These are phyloP conservation scores for Porodaedalea pini DNA, from an alignment of 1,284 basidiomycete species.

Conservation along the genomic window DNA sequence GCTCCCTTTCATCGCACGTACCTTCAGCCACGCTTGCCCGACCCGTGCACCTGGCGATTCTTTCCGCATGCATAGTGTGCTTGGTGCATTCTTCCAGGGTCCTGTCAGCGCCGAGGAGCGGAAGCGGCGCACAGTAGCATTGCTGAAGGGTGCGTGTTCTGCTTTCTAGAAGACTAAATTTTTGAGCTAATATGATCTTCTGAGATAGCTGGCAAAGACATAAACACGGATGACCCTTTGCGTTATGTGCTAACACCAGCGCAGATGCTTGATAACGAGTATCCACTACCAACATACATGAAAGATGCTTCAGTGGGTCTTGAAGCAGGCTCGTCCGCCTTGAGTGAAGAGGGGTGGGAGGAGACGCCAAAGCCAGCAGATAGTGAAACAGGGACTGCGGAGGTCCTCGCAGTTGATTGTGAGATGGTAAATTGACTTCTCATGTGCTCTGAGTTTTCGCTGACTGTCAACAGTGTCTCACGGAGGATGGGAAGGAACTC, in stretches of 20 bases:
- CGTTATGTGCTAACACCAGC: constrained; percentile 69
- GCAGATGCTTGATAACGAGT: constrained; percentile 90
- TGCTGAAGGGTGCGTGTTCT: constrained; percentile 43
- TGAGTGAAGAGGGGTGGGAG: constrained; percentile 45
- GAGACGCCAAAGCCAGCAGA: constrained; percentile 61
- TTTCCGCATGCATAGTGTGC: constrained; percentile 79
- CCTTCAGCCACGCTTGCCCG: constrained; percentile 89
- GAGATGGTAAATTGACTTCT: constrained; percentile 73
- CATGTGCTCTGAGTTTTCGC: not conserved
- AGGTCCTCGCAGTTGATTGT: constrained; percentile 78
- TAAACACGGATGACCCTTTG: not conserved
- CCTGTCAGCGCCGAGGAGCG: constrained; percentile 79
- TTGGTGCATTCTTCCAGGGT: constrained; percentile 75
- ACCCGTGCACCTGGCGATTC: constrained; percentile 86
- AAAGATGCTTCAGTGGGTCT: constrained; percentile 50
- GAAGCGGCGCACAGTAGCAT: constrained; percentile 56
- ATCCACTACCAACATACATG: constrained; percentile 79
- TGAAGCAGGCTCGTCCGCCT: constrained; percentile 41
- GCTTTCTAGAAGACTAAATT: not conserved
- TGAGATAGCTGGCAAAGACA: not conserved
- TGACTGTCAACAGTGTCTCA: constrained; percentile 60
- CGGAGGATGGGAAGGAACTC: constrained; percentile 83
- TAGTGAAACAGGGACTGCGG: constrained; percentile 34
- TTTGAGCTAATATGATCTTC: not conserved
- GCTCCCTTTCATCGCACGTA: constrained; percentile 73